A percentile compares a stretch with the other conserved stretches of the same genome.
Conservation (phyloP, 2,329 filamentous ascomycete genomes). For the Colletotrichum spaethianum region DNA sequence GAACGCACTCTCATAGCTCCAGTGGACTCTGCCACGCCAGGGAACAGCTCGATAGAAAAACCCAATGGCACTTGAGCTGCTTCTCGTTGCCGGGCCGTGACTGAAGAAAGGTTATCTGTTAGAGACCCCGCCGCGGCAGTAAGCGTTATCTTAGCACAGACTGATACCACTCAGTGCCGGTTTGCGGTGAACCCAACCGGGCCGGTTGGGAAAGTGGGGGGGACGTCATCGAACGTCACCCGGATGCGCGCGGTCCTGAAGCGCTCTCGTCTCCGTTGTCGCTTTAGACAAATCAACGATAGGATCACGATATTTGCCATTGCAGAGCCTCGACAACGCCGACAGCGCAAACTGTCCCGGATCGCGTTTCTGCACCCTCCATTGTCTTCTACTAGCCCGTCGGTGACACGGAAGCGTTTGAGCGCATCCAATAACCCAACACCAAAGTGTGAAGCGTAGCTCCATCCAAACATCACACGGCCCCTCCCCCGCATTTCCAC, state of each 20-base stretch:
- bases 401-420: neutral
- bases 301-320: constrained; percentile 12
- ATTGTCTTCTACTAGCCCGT: neutral
- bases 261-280: constrained; percentile 28
- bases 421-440: constrained; percentile 1
- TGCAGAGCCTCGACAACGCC: neutral
- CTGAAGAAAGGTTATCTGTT: constrained; percentile 5
- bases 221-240: constrained; percentile 40
- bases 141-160: constrained; percentile 8
- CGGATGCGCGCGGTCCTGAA: constrained; percentile 4
- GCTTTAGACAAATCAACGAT: constrained; percentile 19
- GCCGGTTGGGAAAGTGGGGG: constrained; percentile 33
- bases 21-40: constrained; percentile 6
- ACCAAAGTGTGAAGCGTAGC: constrained; percentile 4
- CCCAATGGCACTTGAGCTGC: neutral
- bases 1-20: neutral
- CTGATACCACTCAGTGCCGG: constrained; percentile 11
- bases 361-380: neutral
- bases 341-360: neutral
- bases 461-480: constrained; percentile 9
- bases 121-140: neutral
- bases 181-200: constrained; percentile 29
- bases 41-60: neutral
- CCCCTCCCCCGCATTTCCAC: constrained; percentile 24
- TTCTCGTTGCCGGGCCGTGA: neutral